phyloP scores from a whole-genome alignment of 805 yeast genomes.

The Danielozyma ontarioensis region DNA sequence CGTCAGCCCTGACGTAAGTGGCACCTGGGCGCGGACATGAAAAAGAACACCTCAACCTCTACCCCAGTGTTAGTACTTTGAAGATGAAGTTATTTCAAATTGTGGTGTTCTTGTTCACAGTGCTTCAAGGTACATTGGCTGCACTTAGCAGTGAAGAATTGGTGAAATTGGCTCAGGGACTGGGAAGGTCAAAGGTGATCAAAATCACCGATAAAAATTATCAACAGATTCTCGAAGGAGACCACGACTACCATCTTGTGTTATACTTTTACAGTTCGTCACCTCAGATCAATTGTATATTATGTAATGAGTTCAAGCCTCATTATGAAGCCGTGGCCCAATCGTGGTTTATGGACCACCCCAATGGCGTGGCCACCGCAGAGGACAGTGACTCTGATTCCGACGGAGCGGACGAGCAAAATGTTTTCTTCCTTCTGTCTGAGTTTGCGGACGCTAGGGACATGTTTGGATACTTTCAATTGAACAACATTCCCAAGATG shows the following conservation, averaged over 20 bases:
- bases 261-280: slow-evolving; percentile 69
- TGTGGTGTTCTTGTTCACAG: too few relatives aligned
- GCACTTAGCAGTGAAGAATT: background rate
- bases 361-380: slow-evolving; percentile 30
- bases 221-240: slow-evolving; percentile 51
- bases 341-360: slow-evolving; percentile 53
- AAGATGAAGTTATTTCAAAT: too few relatives aligned
- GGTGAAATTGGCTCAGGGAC: background rate
- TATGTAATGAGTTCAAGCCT: slow-evolving; percentile 71
- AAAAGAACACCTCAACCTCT: too few relatives aligned
- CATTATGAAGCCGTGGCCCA: slow-evolving; percentile 54
- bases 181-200: background rate
- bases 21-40: too few relatives aligned
- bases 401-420: slow-evolving; percentile 12
- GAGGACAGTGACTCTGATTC: slow-evolving; percentile 35
- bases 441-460: slow-evolving; percentile 59
- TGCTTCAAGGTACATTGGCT: background rate
- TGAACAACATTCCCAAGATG: slow-evolving; percentile 77
- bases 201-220: slow-evolving; percentile 56
- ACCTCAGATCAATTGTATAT: slow-evolving; percentile 67
- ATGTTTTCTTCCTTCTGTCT: slow-evolving; percentile 65
- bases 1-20: too few relatives aligned
- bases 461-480: slow-evolving; percentile 46
- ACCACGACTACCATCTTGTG: slow-evolving; percentile 65
- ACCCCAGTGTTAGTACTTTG: too few relatives aligned